phyloP scores from a whole-genome alignment of 306 rosid genomes.

The Abrus pulchellus region DNA sequence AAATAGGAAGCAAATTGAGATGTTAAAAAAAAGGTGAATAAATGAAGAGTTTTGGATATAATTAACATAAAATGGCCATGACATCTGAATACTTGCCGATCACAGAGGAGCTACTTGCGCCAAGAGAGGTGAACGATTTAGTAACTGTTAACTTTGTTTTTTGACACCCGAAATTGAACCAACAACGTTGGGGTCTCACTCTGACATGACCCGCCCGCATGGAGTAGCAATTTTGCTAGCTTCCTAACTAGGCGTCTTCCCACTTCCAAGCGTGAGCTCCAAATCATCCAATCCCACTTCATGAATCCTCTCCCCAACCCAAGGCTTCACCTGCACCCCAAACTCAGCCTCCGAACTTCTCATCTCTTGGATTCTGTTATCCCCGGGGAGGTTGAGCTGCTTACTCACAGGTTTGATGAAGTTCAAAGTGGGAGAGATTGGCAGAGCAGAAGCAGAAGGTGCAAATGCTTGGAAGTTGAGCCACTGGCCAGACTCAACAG shows the following conservation, averaged over 20 bases:
- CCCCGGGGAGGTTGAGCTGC: slow-evolving; percentile 48
- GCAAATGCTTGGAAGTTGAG: slow-evolving; percentile 67
- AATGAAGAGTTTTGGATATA: slow-evolving; percentile 29
- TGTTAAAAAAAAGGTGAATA: slow-evolving; percentile 2
- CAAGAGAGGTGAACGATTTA: slow-evolving; percentile 25
- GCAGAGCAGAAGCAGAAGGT: slow-evolving; percentile 56
- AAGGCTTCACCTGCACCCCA: slow-evolving; percentile 81
- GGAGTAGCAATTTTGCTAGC: not conserved
- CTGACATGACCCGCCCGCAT: slow-evolving; percentile 11
- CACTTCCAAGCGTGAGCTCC: slow-evolving; percentile 92
- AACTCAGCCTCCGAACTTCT: slow-evolving; percentile 66
- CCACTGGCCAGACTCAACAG: slow-evolving; percentile 88
- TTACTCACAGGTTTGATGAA: slow-evolving; percentile 60
- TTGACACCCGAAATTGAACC: slow-evolving; percentile 42
- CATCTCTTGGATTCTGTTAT: slow-evolving; percentile 55
- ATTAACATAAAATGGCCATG: slow-evolving; percentile 41
- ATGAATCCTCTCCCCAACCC: slow-evolving; percentile 96
- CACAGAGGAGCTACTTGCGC: slow-evolving; percentile 29
- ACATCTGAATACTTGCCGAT: slow-evolving; percentile 8
- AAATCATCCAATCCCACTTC: slow-evolving; percentile 91
- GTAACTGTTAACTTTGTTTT: slow-evolving; percentile 33
- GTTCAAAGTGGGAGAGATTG: slow-evolving; percentile 81
- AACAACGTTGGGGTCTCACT: slow-evolving; percentile 24
- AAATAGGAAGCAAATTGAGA: not conserved
- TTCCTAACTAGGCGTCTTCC: slow-evolving; percentile 60